Evolutionary conservation across 768 basidiomycete species (phyloP), one percentile per base, ranked within the genome.

Genomic region (Amyloporia xantha): DNA sequence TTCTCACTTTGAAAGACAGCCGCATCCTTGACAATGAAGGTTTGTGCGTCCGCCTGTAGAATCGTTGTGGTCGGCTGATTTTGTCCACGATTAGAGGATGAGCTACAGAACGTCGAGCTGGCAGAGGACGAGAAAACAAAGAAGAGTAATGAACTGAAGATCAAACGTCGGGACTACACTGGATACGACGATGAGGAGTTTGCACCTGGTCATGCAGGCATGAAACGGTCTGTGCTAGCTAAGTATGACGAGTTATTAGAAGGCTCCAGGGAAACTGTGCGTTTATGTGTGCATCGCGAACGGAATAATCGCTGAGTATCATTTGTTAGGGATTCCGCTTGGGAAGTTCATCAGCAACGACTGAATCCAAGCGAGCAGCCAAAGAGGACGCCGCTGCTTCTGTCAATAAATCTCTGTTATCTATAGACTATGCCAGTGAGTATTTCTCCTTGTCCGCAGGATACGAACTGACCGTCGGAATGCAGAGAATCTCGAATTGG

Each of bases 71-170:
- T 3, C 5, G n/a, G n/a, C n/a, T n/a, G n/a, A n/a, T n/a, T n/a
- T n/a, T n/a, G n/a, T n/a, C n/a, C n/a, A n/a, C n/a, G n/a, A n/a
- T 9, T 61, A 95, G 96, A 99, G 85, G 96, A 99, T 66, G 96
- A 95, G 67, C 77, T 99, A 12, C 89, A 96, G 70, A 97, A 99
- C 57, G 74, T 96, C 47, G 91, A 96, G 59, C 80, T 98, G 77
- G 92, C 91, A 0, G 94, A 96, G 62, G 82, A 79, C 44, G 92
- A 94, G 56, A 79, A 79, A 19, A 78, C 76, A 13, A 79, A 88
- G 60, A 85, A 91, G 68, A 83, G 84, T 28, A 71, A 81, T 43
- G 89, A 93, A 38, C 68, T 88, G 42, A 95, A 96, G 68, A 91
- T 86, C 39, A 92, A 95, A 71, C 83, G 78, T 49, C 81, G 79